Evolutionary conservation across 140 eudicot genomes (phyloP).

Genomic region (Anethum foeniculum): DNA sequence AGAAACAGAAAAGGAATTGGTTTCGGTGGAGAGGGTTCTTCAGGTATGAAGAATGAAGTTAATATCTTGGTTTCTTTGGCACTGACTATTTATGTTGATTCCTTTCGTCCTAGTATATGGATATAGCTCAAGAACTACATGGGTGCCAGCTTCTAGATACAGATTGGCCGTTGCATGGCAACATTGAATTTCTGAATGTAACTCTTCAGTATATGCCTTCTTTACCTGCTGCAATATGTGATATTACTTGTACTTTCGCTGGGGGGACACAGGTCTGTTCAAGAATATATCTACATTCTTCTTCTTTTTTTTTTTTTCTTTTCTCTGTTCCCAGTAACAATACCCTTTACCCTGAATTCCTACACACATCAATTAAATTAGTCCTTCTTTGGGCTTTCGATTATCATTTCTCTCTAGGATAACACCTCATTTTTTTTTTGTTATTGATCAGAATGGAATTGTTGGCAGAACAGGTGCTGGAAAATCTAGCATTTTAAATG

Average conservation of each 20-base stretch:
- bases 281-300: background rate
- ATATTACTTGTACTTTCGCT: constrained; percentile 47
- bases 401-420: background rate
- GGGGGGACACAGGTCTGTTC: constrained; percentile 70
- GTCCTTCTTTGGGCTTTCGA: background rate
- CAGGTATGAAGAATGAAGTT: constrained; percentile 40
- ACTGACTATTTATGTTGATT: constrained; percentile 13
- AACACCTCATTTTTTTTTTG: background rate
- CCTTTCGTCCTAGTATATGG: constrained; percentile 55
- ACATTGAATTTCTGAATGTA: constrained; percentile 65
- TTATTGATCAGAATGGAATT: constrained; percentile 61
- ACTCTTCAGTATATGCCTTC: constrained; percentile 79
- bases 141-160: constrained; percentile 29
- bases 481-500: constrained; percentile 88
- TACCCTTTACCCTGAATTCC: background rate
- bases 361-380: background rate
- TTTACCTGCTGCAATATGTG: constrained; percentile 68
- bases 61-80: background rate
- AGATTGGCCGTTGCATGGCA: constrained; percentile 67
- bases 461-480: constrained; percentile 99
- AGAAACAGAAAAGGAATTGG: constrained; percentile 94
- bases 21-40: constrained; percentile 83
- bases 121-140: constrained; percentile 55
- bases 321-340: background rate
- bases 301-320: background rate